Percentiles rank a stretch among this genome's conserved stretches.
phyloP scores from a whole-genome alignment of 2,329 filamentous ascomycete genomes.

The Clonostachys solani region DNA sequence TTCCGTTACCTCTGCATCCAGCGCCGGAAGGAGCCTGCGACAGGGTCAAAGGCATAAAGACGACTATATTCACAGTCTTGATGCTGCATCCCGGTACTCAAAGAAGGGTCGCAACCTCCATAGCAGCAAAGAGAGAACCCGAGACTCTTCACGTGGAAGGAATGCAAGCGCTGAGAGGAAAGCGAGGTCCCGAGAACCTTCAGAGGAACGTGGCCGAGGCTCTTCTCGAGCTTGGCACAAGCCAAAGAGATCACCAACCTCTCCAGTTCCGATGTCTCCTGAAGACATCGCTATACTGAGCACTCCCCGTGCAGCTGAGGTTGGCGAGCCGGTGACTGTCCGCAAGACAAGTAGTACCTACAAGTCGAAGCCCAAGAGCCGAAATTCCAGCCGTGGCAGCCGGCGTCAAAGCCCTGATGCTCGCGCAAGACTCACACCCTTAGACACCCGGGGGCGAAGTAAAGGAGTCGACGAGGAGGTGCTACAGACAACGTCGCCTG shows the following conservation, averaged over 20 bases:
- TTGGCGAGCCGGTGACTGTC: conserved; percentile 36
- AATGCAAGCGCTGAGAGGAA: conserved; percentile 44
- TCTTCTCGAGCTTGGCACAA: conserved; percentile 62
- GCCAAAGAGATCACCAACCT: conserved; percentile 84
- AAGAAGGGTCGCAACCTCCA: conserved; percentile 50
- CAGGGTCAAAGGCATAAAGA: conserved; percentile 55
- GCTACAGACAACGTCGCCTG: conserved; percentile 73
- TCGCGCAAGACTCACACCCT: conserved; percentile 28
- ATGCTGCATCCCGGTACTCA: conserved; percentile 65
- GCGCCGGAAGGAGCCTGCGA: conserved; percentile 38
- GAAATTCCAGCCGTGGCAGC: conserved; percentile 43
- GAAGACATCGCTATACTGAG: conserved; percentile 70
- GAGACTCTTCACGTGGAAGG: conserved; percentile 37
- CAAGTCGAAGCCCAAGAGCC: conserved; percentile 29
- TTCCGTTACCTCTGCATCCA: conserved; percentile 53
- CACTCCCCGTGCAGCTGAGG: conserved; percentile 30
- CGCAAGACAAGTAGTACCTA: conserved; percentile 32
- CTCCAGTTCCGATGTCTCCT: conserved; percentile 90
- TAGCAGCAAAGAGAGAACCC: conserved; percentile 40
- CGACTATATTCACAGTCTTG: conserved; percentile 82
- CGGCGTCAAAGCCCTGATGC: conserved; percentile 43
- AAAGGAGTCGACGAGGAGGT: conserved; percentile 53
- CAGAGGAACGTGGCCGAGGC: conserved; percentile 67
- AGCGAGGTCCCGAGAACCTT: conserved; percentile 54
- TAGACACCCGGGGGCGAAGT: conserved; percentile 59